Evolutionary conservation across 2,329 filamentous ascomycete species (phyloP).

Genomic region (Aspergillus chevalieri): DNA sequence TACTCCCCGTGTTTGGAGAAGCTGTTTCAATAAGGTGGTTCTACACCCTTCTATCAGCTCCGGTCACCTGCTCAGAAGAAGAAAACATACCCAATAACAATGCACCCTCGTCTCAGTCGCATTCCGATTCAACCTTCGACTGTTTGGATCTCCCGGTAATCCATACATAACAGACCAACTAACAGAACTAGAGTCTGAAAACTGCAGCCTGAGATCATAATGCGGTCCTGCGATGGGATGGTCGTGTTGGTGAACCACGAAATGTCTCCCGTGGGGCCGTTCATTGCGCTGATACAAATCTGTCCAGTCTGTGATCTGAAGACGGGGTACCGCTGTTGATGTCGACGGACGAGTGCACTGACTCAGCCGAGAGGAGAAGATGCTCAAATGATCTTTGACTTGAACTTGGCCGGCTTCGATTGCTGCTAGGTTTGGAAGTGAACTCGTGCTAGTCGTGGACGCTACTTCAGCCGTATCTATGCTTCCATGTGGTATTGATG

Average conservation of each 20-base stretch:
- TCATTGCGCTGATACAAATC: constrained; percentile 45
- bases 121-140: constrained; percentile 49
- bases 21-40: constrained; percentile 58
- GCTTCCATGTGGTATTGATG: neutral
- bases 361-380: constrained; percentile 41
- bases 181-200: constrained; percentile 60
- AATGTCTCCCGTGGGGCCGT: constrained; percentile 47
- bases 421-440: constrained; percentile 31
- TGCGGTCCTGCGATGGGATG: constrained; percentile 63
- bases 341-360: constrained; percentile 18
- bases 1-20: constrained; percentile 49
- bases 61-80: neutral
- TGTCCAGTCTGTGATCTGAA: constrained; percentile 39
- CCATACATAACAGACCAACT: constrained; percentile 62
- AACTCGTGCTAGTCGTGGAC: neutral
- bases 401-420: constrained; percentile 48
- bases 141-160: constrained; percentile 54
- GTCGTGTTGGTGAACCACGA: constrained; percentile 68
- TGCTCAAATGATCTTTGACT: constrained; percentile 44
- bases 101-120: constrained; percentile 59
- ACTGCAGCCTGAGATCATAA: constrained; percentile 65
- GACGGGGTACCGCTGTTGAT: constrained; percentile 19
- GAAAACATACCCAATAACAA: constrained; percentile 48
- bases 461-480: neutral
- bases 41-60: constrained; percentile 25